A percentile compares a stretch with the other conserved stretches of the same genome.
phyloP scores from a whole-genome alignment of 768 basidiomycete species.

The Mycena capillaripes region DNA sequence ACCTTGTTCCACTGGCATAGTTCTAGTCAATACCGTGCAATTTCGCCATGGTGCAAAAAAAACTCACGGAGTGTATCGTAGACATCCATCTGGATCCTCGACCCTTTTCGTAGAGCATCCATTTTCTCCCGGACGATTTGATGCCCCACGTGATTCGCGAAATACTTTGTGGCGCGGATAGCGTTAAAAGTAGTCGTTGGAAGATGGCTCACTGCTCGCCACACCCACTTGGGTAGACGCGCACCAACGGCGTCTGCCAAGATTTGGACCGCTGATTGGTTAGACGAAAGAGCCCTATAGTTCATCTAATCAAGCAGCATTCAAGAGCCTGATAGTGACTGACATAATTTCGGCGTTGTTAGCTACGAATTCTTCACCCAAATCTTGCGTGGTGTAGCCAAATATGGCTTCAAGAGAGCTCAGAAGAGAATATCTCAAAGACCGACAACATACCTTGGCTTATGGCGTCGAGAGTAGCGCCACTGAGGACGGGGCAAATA shows the following conservation, averaged over 20 bases:
- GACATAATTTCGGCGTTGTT: not conserved
- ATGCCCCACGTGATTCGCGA: not conserved
- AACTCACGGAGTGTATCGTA: slow-evolving; percentile 1
- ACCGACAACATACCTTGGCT: not conserved
- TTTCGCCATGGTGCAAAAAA: not conserved
- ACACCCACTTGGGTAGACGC: not conserved
- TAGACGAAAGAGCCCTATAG: not conserved
- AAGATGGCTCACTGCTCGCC: not conserved
- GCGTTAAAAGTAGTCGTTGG: not conserved
- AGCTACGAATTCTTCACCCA: slow-evolving; percentile 3
- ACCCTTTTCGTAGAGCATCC: not conserved
- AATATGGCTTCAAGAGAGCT: not conserved
- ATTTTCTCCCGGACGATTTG: slow-evolving; percentile 4
- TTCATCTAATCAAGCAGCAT: not conserved
- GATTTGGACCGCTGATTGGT: slow-evolving; percentile 1
- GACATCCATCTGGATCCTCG: not conserved
- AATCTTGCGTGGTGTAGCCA: not conserved
- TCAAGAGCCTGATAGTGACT: not conserved
- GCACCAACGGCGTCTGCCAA: not conserved
- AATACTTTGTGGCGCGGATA: not conserved
- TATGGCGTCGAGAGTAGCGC: not conserved
- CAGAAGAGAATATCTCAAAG: not conserved
- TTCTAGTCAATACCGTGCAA: not conserved
- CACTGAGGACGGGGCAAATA: slow-evolving; percentile 2
- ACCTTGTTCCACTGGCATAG: not conserved